Conservation (phyloP, 139 green algal genomes). For the Bryopsis sp. region DNA sequence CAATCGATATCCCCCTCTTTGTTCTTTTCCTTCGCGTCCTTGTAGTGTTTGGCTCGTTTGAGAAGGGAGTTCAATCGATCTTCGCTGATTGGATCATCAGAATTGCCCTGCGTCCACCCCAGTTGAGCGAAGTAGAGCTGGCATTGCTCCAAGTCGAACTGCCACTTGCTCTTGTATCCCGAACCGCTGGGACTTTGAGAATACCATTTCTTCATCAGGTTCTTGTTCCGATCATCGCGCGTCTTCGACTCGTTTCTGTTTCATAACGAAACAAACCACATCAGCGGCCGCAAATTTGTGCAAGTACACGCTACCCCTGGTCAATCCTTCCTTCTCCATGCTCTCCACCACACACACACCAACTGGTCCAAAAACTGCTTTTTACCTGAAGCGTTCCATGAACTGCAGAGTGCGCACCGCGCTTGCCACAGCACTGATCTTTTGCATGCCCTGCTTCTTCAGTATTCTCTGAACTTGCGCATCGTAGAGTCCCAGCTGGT, state of each 20-base stretch:
- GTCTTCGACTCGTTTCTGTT: slow-evolving; percentile 27
- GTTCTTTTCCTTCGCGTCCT: slow-evolving; percentile 9
- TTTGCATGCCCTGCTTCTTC: slow-evolving; percentile 19
- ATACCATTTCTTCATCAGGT: slow-evolving; percentile 40
- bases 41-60: slow-evolving; percentile 12
- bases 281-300: background rate
- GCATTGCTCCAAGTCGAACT: slow-evolving; percentile 22
- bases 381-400: slow-evolving; percentile 40
- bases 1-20: background rate
- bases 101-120: slow-evolving; percentile 20
- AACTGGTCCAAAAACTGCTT: too few species aligned
- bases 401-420: slow-evolving; percentile 39
- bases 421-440: slow-evolving; percentile 26
- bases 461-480: slow-evolving; percentile 17
- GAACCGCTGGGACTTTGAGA: slow-evolving; percentile 12
- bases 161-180: slow-evolving; percentile 16
- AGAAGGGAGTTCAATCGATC: slow-evolving; percentile 25
- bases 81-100: too few species aligned
- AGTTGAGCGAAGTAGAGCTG: slow-evolving; percentile 18
- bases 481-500: background rate
- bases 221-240: slow-evolving; percentile 25
- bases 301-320: too few species aligned
- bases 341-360: too few species aligned
- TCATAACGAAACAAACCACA: background rate
- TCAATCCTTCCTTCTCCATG: too few species aligned